Percentiles rank a stretch among this genome's conserved stretches.
phyloP scores from a whole-genome alignment of 2,329 filamentous ascomycete species.

The Acrodontium crateriforme region DNA sequence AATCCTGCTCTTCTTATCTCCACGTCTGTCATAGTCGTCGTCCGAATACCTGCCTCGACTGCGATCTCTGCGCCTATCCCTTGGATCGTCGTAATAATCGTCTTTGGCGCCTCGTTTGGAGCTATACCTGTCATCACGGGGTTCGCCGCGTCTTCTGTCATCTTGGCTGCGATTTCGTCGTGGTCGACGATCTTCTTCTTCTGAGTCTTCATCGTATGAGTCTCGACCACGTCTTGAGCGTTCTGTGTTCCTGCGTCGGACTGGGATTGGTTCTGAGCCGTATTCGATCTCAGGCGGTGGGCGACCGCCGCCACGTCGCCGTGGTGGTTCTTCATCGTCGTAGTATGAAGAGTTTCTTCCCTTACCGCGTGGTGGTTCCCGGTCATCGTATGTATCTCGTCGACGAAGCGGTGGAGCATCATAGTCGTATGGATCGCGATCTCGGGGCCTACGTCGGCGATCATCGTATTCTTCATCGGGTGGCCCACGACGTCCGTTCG shows the following conservation, averaged over 20 bases:
- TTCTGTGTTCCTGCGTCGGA: conserved; percentile 13
- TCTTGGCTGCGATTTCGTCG: conserved; percentile 10
- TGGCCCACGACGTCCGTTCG: background rate
- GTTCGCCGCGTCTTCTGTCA: conserved; percentile 9
- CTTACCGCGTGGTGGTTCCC: conserved; percentile 10
- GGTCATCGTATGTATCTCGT: conserved; percentile 11
- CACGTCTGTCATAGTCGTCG: conserved; percentile 7
- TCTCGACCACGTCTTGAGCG: conserved; percentile 10
- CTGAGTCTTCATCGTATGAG: conserved; percentile 13
- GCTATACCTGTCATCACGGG: conserved; percentile 10
- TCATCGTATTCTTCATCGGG: conserved; percentile 6
- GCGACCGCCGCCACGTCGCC: conserved; percentile 11
- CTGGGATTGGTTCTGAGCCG: conserved; percentile 16
- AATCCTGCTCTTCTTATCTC: conserved; percentile 8
- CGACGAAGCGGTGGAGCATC: conserved; percentile 4
- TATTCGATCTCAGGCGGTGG: conserved; percentile 17
- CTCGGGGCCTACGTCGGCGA: conserved; percentile 1
- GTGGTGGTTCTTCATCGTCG: conserved; percentile 14
- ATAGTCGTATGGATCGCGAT: conserved; percentile 2
- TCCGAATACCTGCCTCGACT: conserved; percentile 4
- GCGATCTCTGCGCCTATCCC: conserved; percentile 7
- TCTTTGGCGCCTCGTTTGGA: conserved; percentile 2
- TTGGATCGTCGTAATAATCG: conserved; percentile 5
- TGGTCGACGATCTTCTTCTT: conserved; percentile 6
- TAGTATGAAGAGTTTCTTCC: conserved; percentile 6